These are phyloP conservation scores for Saturnispora besseyi DNA, from an alignment of 805 yeast genomes.

Conservation along the genomic window DNA sequence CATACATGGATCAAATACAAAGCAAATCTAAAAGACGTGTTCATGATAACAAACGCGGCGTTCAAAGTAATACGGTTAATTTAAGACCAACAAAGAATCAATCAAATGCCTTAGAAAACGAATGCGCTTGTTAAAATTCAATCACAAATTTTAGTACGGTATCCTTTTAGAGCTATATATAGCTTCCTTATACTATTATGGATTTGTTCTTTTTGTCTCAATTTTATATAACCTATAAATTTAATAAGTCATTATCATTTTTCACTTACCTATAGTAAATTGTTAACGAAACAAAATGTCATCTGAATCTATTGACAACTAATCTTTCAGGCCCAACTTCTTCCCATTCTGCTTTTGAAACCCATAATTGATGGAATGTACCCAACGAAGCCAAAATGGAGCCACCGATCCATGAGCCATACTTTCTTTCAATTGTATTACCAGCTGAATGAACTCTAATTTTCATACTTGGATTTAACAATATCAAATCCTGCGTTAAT, in stretches of 20 bases:
- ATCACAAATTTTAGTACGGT: too few relatives aligned
- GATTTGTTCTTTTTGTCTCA: not conserved
- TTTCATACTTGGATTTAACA: constrained; percentile 73
- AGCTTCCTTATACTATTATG: not conserved
- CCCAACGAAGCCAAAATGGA: constrained; percentile 82
- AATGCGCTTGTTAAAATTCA: constrained; percentile 22
- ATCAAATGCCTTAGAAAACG: constrained; percentile 23
- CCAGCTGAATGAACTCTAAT: constrained; percentile 79
- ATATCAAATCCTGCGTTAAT: constrained; percentile 58
- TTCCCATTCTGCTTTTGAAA: constrained; percentile 74
- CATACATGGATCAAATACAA: constrained; percentile 23
- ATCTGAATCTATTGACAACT: constrained; percentile 75
- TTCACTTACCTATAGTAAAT: not conserved
- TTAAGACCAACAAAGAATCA: constrained; percentile 21
- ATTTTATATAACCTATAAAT: not conserved
- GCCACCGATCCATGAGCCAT: constrained; percentile 88
- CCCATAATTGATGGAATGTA: constrained; percentile 94
- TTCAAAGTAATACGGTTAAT: constrained; percentile 22
- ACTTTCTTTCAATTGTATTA: constrained; percentile 63
- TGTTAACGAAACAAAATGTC: constrained; percentile 7
- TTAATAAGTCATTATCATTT: not conserved
- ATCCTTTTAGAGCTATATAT: not conserved
- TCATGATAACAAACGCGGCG: not conserved
- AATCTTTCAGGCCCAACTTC: constrained; percentile 82
- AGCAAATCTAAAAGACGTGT: not conserved